Evolutionary conservation across 257 asterid genomes (phyloP).

Genomic region (Nicotiana benthamiana): DNA sequence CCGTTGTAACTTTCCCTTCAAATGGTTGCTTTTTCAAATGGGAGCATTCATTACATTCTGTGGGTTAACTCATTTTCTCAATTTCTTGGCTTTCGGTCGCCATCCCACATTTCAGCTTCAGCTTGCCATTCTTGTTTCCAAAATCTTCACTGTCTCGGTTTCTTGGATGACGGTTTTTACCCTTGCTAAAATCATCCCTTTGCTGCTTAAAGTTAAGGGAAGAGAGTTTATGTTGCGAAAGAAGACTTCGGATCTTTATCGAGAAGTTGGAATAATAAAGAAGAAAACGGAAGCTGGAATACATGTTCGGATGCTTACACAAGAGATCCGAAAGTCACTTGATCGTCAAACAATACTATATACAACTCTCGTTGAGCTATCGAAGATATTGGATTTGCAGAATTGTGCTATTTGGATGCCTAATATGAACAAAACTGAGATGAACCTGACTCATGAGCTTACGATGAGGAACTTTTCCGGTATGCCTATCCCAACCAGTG

Average conservation of each 20-base stretch:
- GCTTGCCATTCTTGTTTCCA: conserved; percentile 72
- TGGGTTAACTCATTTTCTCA: conserved; percentile 91
- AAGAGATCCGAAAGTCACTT: conserved; percentile 80
- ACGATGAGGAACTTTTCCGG: conserved; percentile 35
- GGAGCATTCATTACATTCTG: conserved; percentile 76
- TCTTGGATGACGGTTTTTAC: conserved; percentile 82
- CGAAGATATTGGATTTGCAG: conserved; percentile 64
- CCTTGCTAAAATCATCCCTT: conserved; percentile 53
- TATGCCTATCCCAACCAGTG: conserved; percentile 37
- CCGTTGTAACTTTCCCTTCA: conserved; percentile 69
- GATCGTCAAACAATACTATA: conserved; percentile 81
- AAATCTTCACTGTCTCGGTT: conserved; percentile 68
- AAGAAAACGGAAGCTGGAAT: conserved; percentile 65
- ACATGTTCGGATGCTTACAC: conserved; percentile 93
- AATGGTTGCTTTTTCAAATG: conserved; percentile 79
- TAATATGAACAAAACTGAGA: conserved; percentile 45
- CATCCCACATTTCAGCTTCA: conserved; percentile 76
- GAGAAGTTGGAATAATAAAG: conserved; percentile 68
- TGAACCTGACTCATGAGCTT: conserved; percentile 62
- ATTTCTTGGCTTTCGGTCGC: conserved; percentile 76
- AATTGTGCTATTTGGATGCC: conserved; percentile 96
- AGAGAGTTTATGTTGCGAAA: conserved; percentile 70
- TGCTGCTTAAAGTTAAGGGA: conserved; percentile 66
- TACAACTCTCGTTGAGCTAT: conserved; percentile 79
- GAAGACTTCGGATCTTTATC: conserved; percentile 81